These are phyloP conservation scores for Lachancea fermentati DNA, from an alignment of 805 yeast genomes.

Conservation along the genomic window DNA sequence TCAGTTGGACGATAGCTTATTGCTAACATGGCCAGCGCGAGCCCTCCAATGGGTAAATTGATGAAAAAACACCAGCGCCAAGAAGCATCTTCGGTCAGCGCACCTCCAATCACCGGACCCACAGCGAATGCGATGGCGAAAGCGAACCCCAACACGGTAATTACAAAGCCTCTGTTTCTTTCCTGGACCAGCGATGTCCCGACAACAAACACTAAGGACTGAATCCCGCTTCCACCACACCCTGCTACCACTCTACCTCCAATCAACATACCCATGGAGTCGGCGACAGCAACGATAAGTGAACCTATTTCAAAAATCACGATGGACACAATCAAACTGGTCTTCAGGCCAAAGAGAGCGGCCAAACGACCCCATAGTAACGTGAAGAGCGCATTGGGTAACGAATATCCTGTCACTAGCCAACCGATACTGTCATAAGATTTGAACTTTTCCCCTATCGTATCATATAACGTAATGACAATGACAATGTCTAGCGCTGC, in stretches of 20 bases:
- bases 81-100: constrained; percentile 48
- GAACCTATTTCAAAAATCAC: constrained; percentile 59
- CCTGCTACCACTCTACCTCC: constrained; percentile 72
- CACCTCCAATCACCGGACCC: constrained; percentile 68
- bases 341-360: constrained; percentile 52
- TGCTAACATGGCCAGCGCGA: constrained; percentile 18
- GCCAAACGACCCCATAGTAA: constrained; percentile 56
- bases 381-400: constrained; percentile 48
- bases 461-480: constrained; percentile 44
- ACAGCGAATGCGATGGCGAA: constrained; percentile 47
- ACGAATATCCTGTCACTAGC: constrained; percentile 50
- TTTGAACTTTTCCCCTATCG: constrained; percentile 44
- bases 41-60: constrained; percentile 61
- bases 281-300: constrained; percentile 49
- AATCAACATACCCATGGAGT: constrained; percentile 53
- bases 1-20: constrained; percentile 16
- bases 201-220: constrained; percentile 50
- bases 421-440: constrained; percentile 51
- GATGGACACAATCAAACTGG: constrained; percentile 43
- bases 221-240: constrained; percentile 65
- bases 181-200: constrained; percentile 35
- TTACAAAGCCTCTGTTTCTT: constrained; percentile 21
- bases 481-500: constrained; percentile 59
- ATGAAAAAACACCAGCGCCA: constrained; percentile 79
- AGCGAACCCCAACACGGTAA: constrained; percentile 23